These are phyloP conservation scores for Colletotrichum eleusines DNA, from an alignment of 2,329 filamentous ascomycete genomes.

Conservation along the genomic window DNA sequence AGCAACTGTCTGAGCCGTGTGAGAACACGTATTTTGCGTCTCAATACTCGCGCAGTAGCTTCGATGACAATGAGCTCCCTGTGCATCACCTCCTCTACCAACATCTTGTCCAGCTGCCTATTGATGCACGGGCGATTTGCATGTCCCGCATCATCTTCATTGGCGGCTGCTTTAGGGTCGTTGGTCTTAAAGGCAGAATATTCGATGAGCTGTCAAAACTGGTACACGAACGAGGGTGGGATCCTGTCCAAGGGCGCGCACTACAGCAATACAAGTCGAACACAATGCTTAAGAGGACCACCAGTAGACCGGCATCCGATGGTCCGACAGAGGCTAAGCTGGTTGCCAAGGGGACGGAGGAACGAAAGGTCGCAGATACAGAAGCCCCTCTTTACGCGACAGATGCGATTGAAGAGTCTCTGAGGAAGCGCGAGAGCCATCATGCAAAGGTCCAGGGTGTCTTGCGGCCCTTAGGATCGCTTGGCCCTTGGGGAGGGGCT, in stretches of 20 bases:
- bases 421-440: conserved; percentile 51
- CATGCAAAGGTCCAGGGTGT: conserved; percentile 63
- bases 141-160: conserved; percentile 91
- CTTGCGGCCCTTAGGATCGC: conserved; percentile 74
- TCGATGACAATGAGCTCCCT: conserved; percentile 90
- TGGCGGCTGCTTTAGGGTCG: conserved; percentile 82
- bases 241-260: conserved; percentile 77
- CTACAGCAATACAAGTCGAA: conserved; percentile 66
- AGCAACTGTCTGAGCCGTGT: conserved; percentile 77
- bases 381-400: conserved; percentile 55
- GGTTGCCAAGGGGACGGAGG: conserved; percentile 24
- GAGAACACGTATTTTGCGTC: conserved; percentile 80
- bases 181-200: conserved; percentile 83
- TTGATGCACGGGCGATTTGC: conserved; percentile 86
- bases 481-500: conserved; percentile 81
- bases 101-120: conserved; percentile 78
- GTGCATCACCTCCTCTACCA: conserved; percentile 82
- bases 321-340: conserved; percentile 41
- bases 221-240: conserved; percentile 80
- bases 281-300: conserved; percentile 54
- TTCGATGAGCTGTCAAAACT: conserved; percentile 79
- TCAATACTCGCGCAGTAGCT: conserved; percentile 62
- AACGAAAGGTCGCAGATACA: conserved; percentile 48
- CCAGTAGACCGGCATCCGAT: conserved; percentile 43
- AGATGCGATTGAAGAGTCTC: conserved; percentile 70